These are phyloP conservation scores for Excoecaria agallocha DNA, from an alignment of 345 rosid genomes.

Conservation along the genomic window DNA sequence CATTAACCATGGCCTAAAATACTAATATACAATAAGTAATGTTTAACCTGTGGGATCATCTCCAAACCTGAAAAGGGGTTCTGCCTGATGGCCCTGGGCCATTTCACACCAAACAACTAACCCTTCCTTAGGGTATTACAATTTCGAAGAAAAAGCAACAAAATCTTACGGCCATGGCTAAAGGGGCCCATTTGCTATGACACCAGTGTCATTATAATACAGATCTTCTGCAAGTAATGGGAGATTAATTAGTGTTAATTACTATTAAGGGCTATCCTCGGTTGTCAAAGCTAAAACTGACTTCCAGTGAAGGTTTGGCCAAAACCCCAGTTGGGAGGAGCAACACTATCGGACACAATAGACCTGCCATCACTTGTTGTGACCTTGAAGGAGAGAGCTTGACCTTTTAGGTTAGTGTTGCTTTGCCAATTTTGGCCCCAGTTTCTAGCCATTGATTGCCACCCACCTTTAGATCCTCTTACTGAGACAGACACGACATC, in stretches of 20 bases:
- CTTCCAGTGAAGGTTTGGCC: conserved; percentile 28
- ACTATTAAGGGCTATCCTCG: not conserved
- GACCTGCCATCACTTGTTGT: conserved; percentile 23
- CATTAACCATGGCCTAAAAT: not conserved
- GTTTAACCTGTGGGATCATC: too few relatives aligned
- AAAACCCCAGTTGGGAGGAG: conserved; percentile 28
- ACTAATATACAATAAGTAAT: not conserved
- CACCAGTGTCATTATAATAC: not conserved
- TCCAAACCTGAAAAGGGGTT: not conserved
- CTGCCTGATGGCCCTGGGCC: not conserved
- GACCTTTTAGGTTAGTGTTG: conserved; percentile 22
- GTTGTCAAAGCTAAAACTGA: conserved; percentile 12
- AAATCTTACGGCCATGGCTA: conserved; percentile 8
- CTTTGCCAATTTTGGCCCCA: conserved; percentile 38
- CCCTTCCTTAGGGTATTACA: not conserved
- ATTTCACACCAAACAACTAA: not conserved
- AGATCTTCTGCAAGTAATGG: not conserved
- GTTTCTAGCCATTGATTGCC: conserved; percentile 31
- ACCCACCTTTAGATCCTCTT: conserved; percentile 23
- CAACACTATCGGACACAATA: conserved; percentile 18
- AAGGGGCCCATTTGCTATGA: not conserved
- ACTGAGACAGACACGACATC: conserved; percentile 22
- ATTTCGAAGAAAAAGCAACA: not conserved
- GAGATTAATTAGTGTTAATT: not conserved
- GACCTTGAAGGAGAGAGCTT: conserved; percentile 28